Conservation (phyloP, 352 stramenopile genomes). For the Globisporangium alternatum region DNA sequence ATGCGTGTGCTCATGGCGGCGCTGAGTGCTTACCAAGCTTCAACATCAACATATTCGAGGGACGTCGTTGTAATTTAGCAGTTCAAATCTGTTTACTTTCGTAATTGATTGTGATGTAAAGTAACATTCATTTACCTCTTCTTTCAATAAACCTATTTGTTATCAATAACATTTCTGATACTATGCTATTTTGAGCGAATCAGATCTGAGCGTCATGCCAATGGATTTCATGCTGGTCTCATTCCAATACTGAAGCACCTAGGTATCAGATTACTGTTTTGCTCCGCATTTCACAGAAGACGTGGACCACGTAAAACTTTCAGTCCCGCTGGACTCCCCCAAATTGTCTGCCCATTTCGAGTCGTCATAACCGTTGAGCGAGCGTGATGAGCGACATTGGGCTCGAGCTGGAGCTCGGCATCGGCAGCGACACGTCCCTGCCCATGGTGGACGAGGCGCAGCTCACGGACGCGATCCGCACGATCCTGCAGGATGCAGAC, state of each 20-base stretch:
- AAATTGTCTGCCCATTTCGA: not conserved
- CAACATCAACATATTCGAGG: too few relatives aligned
- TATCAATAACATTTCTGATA: not conserved
- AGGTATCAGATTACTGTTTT: not conserved
- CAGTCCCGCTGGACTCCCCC: not conserved
- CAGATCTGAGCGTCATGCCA: not conserved
- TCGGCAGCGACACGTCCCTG: conserved; percentile 35
- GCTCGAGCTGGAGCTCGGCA: conserved; percentile 57
- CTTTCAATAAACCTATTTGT: not conserved
- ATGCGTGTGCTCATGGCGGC: too few relatives aligned
- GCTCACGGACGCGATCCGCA: conserved; percentile 68
- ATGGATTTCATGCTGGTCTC: too few relatives aligned
- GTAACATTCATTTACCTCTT: not conserved
- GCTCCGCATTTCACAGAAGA: not conserved
- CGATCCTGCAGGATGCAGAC: conserved; percentile 77
- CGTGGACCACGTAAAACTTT: not conserved
- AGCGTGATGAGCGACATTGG: conserved; percentile 46
- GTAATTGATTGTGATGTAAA: not conserved
- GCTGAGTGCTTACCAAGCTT: too few relatives aligned
- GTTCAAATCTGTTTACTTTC: too few relatives aligned
- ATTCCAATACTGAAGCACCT: not conserved
- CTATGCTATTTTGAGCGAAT: not conserved
- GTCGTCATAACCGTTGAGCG: not conserved
- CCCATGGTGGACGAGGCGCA: conserved; percentile 53
- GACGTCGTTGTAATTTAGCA: too few relatives aligned